Evolutionary conservation across 2,329 filamentous ascomycete genomes (phyloP).

Genomic region (Hymenotorrendiella dingleyae): DNA sequence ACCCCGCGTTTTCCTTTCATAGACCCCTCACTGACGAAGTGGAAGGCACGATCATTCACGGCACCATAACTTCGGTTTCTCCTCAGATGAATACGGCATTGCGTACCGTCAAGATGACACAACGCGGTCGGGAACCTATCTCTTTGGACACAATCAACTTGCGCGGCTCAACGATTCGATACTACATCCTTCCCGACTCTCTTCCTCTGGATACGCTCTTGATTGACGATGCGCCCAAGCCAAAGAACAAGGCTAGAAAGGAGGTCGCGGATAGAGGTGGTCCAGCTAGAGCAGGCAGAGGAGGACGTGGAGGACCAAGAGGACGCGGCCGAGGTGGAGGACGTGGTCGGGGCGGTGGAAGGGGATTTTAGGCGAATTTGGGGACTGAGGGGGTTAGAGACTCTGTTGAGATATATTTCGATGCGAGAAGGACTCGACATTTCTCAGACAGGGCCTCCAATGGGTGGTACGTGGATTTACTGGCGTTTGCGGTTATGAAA

Average conservation of each 20-base stretch:
- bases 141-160: constrained; percentile 94
- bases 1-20: background rate
- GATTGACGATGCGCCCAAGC: constrained; percentile 94
- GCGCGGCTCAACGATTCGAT: constrained; percentile 90
- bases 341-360: constrained; percentile 52
- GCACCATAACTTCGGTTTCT: constrained; percentile 93
- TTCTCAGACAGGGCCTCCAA: background rate
- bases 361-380: constrained; percentile 32
- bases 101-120: constrained; percentile 94
- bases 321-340: constrained; percentile 41
- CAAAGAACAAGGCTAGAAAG: constrained; percentile 99
- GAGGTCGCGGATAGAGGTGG: constrained; percentile 57
- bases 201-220: constrained; percentile 91
- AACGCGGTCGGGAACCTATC: constrained; percentile 79
- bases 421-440: background rate
- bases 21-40: background rate
- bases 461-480: constrained; percentile 3
- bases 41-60: constrained; percentile 86
- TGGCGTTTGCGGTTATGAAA: constrained; percentile 23
- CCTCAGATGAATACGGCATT: constrained; percentile 98
- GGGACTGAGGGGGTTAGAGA: no score
- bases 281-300: constrained; percentile 34
- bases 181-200: constrained; percentile 93
- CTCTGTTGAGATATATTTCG: no score
- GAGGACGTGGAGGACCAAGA: constrained; percentile 39